Conservation (phyloP, 495 filamentous ascomycete genomes). For the Daldinia caldariorum region DNA sequence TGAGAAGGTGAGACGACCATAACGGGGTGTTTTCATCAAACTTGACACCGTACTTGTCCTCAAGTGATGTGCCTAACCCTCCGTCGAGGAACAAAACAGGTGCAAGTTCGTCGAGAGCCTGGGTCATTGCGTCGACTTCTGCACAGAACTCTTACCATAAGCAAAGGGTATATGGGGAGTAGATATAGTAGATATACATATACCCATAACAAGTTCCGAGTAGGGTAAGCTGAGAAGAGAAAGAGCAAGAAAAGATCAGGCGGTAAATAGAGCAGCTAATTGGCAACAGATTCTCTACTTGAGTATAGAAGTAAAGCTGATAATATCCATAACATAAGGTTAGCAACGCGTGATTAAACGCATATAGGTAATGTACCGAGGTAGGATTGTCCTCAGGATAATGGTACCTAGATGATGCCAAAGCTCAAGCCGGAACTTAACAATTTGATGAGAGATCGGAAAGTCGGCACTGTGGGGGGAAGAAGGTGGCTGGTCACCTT, state of each 20-base stretch:
- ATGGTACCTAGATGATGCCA: not conserved
- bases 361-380: not conserved
- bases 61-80: constrained; percentile 72
- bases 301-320: not conserved
- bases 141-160: not conserved
- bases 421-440: not conserved
- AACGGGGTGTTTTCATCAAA: constrained; percentile 65
- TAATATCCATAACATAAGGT: not conserved
- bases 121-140: constrained; percentile 6
- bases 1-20: constrained; percentile 72
- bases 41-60: constrained; percentile 60
- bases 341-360: not conserved
- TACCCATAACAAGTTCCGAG: not conserved
- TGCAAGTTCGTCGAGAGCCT: not conserved
- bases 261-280: not conserved
- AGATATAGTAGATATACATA: not conserved
- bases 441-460: constrained; percentile 22
- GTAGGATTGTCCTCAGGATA: not conserved
- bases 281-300: not conserved
- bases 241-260: not conserved
- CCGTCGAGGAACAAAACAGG: constrained; percentile 68
- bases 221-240: constrained; percentile 9
- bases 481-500: not conserved
- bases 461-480: constrained; percentile 2
- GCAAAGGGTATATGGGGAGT: no score